Evolutionary conservation across 805 yeast genomes (phyloP).

Genomic region (Tanozyma kutaoensis): DNA sequence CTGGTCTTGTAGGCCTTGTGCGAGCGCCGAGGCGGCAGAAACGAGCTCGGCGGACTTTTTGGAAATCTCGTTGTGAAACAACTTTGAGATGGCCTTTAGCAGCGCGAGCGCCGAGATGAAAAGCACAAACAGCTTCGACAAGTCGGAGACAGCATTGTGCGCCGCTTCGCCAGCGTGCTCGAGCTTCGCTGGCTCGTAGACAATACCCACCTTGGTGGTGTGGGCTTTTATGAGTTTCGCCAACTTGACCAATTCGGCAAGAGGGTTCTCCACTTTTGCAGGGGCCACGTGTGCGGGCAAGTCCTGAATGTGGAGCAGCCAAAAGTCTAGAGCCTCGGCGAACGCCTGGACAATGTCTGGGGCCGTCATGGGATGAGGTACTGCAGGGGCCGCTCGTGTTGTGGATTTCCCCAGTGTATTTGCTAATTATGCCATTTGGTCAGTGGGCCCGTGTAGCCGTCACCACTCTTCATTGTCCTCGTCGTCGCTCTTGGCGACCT

Average conservation of each 20-base stretch:
- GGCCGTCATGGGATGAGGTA: no score
- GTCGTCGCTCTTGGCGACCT: constrained; percentile 71
- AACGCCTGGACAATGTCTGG: constrained; percentile 5
- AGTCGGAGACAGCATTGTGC: constrained; percentile 31
- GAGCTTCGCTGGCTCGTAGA: constrained; percentile 47
- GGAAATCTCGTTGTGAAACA: constrained; percentile 23
- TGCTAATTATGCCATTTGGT: no score
- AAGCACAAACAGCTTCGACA: constrained; percentile 29
- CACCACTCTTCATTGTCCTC: constrained; percentile 59
- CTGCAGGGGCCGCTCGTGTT: no score
- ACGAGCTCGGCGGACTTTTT: constrained; percentile 8
- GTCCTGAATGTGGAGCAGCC: constrained; percentile 4
- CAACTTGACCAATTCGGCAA: constrained; percentile 47
- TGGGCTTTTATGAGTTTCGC: constrained; percentile 56
- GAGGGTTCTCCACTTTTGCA: constrained; percentile 25
- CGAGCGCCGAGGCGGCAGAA: constrained; percentile 8
- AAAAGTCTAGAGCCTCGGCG: constrained; percentile 7
- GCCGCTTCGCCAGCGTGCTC: constrained; percentile 30
- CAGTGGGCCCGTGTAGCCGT: no score
- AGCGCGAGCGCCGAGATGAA: constrained; percentile 29
- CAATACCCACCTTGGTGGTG: constrained; percentile 62
- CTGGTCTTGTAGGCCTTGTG: constrained; percentile 11
- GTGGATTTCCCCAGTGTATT: no score
- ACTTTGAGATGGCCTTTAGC: constrained; percentile 19
- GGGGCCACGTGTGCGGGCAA: constrained; percentile 4